A percentile compares a stretch with the other conserved stretches of the same genome.
Conservation (phyloP, 2,329 filamentous ascomycete genomes). For the Paracamarosporium sp. region DNA sequence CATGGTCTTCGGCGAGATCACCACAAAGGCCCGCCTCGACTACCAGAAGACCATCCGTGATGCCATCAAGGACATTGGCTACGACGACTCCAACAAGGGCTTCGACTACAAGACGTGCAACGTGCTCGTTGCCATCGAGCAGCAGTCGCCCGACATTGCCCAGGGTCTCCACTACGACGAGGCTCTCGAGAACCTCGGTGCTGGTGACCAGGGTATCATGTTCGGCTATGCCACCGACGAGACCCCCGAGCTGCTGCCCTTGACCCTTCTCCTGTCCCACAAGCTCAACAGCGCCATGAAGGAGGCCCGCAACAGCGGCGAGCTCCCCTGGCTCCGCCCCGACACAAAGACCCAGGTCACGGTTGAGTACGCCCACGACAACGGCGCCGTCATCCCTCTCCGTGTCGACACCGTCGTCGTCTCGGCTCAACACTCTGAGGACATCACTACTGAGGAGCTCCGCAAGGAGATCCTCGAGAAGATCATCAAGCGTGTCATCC, state of each 20-base stretch:
- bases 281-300: slow-evolving; percentile 97
- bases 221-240: slow-evolving; percentile 99
- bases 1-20: slow-evolving; percentile 87
- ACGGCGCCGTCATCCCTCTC: slow-evolving; percentile 88
- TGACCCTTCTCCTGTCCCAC: slow-evolving; percentile 93
- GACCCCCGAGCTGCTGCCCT: slow-evolving; percentile 94
- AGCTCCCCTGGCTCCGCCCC: slow-evolving; percentile 90
- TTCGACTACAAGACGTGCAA: slow-evolving; percentile 99
- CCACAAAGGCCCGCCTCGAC: slow-evolving; percentile 92
- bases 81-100: slow-evolving; percentile 95
- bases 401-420: slow-evolving; percentile 97
- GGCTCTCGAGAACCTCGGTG: slow-evolving; percentile 95
- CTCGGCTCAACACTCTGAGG: slow-evolving; percentile 89
- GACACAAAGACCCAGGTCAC: slow-evolving; percentile 99
- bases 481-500: slow-evolving; percentile 95
- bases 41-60: slow-evolving; percentile 97
- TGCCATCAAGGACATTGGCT: slow-evolving; percentile 98
- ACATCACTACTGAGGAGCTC: slow-evolving; percentile 88
- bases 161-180: slow-evolving; percentile 99
- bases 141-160: slow-evolving; percentile 98
- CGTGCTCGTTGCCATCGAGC: slow-evolving; percentile 97
- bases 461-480: slow-evolving; percentile 96
- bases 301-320: slow-evolving; percentile 83
- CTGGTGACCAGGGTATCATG: slow-evolving; percentile 99
- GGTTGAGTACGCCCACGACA: slow-evolving; percentile 97